Conservation (phyloP, 352 stramenopile genomes). For the Halophytophthora polymorphica region DNA sequence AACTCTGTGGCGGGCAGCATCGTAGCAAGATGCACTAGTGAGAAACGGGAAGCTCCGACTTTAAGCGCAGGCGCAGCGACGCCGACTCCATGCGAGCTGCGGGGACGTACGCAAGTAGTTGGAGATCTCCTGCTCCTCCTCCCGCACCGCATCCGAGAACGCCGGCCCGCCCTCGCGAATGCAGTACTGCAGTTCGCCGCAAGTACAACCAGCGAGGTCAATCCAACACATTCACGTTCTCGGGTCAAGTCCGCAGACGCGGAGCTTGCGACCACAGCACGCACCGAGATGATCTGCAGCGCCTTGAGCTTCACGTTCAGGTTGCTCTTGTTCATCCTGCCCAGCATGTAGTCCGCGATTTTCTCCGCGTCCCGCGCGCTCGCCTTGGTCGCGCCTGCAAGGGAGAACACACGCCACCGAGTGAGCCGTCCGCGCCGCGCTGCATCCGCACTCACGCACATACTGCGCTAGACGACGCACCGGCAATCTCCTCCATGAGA, state of each 20-base stretch:
- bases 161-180: slow-evolving; percentile 62
- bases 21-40: too few species aligned
- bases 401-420: neutral
- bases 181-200: slow-evolving; percentile 46
- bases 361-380: slow-evolving; percentile 74
- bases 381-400: slow-evolving; percentile 53
- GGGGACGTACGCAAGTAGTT: slow-evolving; percentile 64
- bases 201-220: slow-evolving; percentile 7
- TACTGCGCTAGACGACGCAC: slow-evolving; percentile 33
- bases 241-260: neutral
- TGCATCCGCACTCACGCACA: too few species aligned
- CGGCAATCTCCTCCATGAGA: slow-evolving; percentile 81
- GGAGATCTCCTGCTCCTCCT: slow-evolving; percentile 68
- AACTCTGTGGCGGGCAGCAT: slow-evolving; percentile 64
- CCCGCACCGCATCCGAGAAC: slow-evolving; percentile 56
- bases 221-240: slow-evolving; percentile 1
- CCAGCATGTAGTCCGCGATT: slow-evolving; percentile 73
- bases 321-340: slow-evolving; percentile 76
- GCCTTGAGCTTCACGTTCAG: slow-evolving; percentile 85
- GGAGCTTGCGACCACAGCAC: neutral
- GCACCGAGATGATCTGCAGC: slow-evolving; percentile 80
- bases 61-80: neutral
- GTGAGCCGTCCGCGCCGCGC: neutral
- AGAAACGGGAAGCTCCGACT: too few species aligned
- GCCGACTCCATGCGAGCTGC: neutral